These are phyloP conservation scores for Paracamarosporium sp. DNA, from an alignment of 2,329 filamentous ascomycete genomes.

Conservation along the genomic window DNA sequence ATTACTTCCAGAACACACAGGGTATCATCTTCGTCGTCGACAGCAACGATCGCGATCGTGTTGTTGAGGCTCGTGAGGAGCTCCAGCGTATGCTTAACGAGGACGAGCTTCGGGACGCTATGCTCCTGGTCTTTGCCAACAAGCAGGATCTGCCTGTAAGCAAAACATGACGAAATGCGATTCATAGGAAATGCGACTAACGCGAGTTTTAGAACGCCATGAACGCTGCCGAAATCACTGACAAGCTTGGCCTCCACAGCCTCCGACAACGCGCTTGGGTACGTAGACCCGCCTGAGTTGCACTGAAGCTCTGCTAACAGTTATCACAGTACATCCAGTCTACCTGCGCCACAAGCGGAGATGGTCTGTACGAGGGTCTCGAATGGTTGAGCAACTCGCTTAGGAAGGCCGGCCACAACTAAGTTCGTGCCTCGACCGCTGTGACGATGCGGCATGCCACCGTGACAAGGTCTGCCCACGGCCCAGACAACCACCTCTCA, in stretches of 20 bases:
- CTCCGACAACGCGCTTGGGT: slow-evolving; percentile 99
- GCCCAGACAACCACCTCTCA: slow-evolving; percentile 20
- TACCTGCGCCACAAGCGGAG: slow-evolving; percentile 97
- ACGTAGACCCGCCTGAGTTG: slow-evolving; percentile 58
- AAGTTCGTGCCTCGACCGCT: slow-evolving; percentile 25
- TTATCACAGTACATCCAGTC: slow-evolving; percentile 88
- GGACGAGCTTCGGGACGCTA: slow-evolving; percentile 94
- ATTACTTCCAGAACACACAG: slow-evolving; percentile 96
- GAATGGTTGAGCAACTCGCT: slow-evolving; percentile 65
- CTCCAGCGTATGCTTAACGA: slow-evolving; percentile 98
- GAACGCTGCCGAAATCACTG: slow-evolving; percentile 99
- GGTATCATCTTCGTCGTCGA: slow-evolving; percentile 99
- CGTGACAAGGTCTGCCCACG: slow-evolving; percentile 30
- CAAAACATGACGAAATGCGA: slow-evolving; percentile 37
- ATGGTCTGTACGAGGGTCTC: slow-evolving; percentile 99
- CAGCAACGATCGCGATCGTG: slow-evolving; percentile 87
- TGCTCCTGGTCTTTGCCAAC: slow-evolving; percentile 96
- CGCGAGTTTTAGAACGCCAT: slow-evolving; percentile 80
- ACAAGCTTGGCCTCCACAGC: slow-evolving; percentile 99
- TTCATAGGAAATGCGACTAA: slow-evolving; percentile 18
- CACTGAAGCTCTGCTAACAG: slow-evolving; percentile 25
- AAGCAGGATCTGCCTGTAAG: slow-evolving; percentile 94
- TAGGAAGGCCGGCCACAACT: slow-evolving; percentile 61
- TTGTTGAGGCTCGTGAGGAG: slow-evolving; percentile 92
- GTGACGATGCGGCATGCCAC: slow-evolving; percentile 27